Conservation (phyloP, 2,329 filamentous ascomycete species). For the Paecilomyces fulvus region DNA sequence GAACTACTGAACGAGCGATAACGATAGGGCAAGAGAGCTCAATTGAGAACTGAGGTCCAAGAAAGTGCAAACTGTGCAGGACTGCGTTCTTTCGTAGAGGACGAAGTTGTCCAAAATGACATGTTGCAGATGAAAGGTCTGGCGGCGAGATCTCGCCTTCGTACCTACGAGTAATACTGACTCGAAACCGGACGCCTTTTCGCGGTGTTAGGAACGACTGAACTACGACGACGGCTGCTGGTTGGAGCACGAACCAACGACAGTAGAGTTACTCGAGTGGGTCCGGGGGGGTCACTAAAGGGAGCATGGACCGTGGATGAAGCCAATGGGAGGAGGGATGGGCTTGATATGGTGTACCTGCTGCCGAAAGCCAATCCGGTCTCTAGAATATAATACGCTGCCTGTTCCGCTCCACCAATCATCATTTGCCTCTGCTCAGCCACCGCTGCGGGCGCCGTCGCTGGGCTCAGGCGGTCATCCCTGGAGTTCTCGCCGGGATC, state of each 20-base stretch:
- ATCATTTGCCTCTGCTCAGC: neutral
- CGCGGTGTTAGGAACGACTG: neutral
- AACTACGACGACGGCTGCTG: neutral
- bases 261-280: neutral
- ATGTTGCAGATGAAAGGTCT: neutral
- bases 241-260: neutral
- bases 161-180: neutral
- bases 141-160: neutral
- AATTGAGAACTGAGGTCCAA: neutral
- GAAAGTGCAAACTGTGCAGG: neutral
- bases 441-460: neutral
- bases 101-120: neutral
- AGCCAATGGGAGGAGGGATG: neutral
- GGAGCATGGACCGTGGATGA: neutral
- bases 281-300: neutral
- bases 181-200: neutral
- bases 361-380: neutral
- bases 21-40: neutral
- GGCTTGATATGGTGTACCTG: constrained; percentile 4
- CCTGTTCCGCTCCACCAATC: neutral
- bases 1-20: neutral
- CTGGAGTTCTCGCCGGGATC: neutral
- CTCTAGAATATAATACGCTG: neutral
- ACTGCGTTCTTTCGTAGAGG: neutral
- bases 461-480: neutral